Evolutionary conservation across 352 stramenopile species (phyloP), one percentile per base, ranked within the genome.

Genomic region (Phytophthora citrophthora): DNA sequence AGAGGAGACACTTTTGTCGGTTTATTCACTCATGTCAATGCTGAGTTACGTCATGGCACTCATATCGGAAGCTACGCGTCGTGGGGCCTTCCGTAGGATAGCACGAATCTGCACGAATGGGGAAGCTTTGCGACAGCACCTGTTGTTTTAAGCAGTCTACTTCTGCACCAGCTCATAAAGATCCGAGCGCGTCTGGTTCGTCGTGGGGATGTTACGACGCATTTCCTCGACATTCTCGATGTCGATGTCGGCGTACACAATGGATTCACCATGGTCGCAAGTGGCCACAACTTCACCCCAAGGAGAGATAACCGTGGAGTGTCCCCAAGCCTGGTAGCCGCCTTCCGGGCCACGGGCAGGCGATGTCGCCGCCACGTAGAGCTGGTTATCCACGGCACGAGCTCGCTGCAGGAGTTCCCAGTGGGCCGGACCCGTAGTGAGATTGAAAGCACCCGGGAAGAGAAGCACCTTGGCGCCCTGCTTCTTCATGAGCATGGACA

Each of bases 291-390:
- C 89, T 49, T 98, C 93, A 15, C 97, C 98, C 97, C 98, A 99
- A 0, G 98, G 98, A 26, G 92, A 97, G 16, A 99, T 86, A 10
- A 98, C 86, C 0, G 95, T 97, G 27, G 94, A 99, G 86, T 99
- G 97, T 26, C 98, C 98, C 97, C 97, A 99, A 3, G 98, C 98
- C 66, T 99, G 97, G 81, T 99, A 99, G 41, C 96, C 91, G 9
- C 91, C 90, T 68, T 99, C 81, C 3, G 88, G 86, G 15, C 94
- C 96, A 60, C 98, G 84, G 11, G 98, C 97, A 32, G 98, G 98
- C 56, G 96, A 99, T 4, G 94, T 95, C 9, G 94, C 96, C 4
- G 98, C 82, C 13, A 99, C 97, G 76, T 96, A 99, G 38, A 98
- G 92, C 76, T 99, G 95, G 61, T 95, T 94, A 68, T 96, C 89